Percentiles rank a stretch among this genome's conserved stretches.
Conservation (phyloP, 2,329 filamentous ascomycete genomes). For the Stemphylium beticola region DNA sequence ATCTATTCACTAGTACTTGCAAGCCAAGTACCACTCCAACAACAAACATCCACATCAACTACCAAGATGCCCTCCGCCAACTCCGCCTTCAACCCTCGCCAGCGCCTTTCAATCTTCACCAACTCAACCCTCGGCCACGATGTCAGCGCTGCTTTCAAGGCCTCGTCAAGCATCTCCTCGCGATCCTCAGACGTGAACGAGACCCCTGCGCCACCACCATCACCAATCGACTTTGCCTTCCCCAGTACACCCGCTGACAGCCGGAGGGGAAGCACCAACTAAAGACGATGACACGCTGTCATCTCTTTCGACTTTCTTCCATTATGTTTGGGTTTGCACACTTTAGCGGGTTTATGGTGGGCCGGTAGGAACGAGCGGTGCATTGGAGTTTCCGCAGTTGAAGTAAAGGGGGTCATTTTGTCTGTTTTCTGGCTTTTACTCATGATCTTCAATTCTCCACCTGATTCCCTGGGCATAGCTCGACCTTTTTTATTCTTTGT, state of each 20-base stretch:
- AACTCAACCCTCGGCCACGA: slow-evolving; percentile 50
- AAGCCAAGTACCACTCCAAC: slow-evolving; percentile 3
- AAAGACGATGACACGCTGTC: background rate
- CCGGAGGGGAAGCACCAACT: slow-evolving; percentile 8
- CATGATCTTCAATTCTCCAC: too few relatives aligned
- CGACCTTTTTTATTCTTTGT: too few relatives aligned
- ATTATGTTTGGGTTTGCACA: too few relatives aligned
- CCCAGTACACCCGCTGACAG: slow-evolving; percentile 37
- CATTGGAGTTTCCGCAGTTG: too few relatives aligned
- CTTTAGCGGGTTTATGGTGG: too few relatives aligned
- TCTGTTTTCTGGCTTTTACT: too few relatives aligned
- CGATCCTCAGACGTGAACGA: slow-evolving; percentile 42
- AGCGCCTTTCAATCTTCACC: slow-evolving; percentile 51
- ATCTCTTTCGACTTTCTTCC: background rate
- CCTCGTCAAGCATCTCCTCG: slow-evolving; percentile 35
- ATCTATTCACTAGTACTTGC: too few relatives aligned
- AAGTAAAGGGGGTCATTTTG: too few relatives aligned
- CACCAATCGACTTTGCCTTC: slow-evolving; percentile 51
- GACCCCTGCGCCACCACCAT: slow-evolving; percentile 50
- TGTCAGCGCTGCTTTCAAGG: slow-evolving; percentile 50
- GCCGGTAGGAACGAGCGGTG: too few relatives aligned
- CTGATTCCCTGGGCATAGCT: too few relatives aligned
- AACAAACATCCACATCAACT: slow-evolving; percentile 3
- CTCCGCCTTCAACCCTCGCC: slow-evolving; percentile 43
- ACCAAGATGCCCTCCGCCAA: slow-evolving; percentile 38